Evolutionary conservation across 306 rosid species (phyloP), one percentile per base, ranked within the genome.

Genomic region (Pyrus bretschneideri): DNA sequence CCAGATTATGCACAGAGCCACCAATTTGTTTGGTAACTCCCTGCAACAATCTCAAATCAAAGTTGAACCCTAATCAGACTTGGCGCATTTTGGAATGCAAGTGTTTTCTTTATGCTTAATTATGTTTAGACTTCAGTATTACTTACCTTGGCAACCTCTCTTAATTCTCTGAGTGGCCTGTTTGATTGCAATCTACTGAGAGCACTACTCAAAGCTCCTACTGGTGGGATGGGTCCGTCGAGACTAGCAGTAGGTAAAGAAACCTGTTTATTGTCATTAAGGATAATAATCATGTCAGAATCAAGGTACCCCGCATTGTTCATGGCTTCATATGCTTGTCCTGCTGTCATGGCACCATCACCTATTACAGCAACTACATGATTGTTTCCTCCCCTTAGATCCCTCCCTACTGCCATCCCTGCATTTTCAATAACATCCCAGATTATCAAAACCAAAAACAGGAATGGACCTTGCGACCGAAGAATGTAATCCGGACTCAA

Each of bases 301-400:
- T 96, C 99, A 1, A 92, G 92, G 81, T 96, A 96, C 67, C 98
- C 99, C 1, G 98, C 99, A 60, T 96, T 96, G 86, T 96, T 96
- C 99, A 96, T 91, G 81, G 99, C 99, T 86, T 96, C 97, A 84
- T 96, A 96, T 68, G 99, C 99, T 85, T 96, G 99, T 30, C 99
- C 98, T 9, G 99, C 99, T 6, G 99, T 96, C 99, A 96, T 96
- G 69, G 99, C 99, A 67, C 99, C 97, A 67, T 96, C 99, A 62
- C 99, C 99, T 33, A 96, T 96, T 29, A 96, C 90, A 15, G 98
- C 93, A 79, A 92, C 79, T 17, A 96, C 98, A 10, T 92, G 69
- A 74, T 92, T 96, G 78, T 86, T 88, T 70, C 78, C 80, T 80
- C 93, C 97, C 86, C 88, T 89, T 58, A 96, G 80, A 89, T 96